Evolutionary conservation across 1,139 yeast genomes (phyloP).

Genomic region (Insectozyma bohioensis): DNA sequence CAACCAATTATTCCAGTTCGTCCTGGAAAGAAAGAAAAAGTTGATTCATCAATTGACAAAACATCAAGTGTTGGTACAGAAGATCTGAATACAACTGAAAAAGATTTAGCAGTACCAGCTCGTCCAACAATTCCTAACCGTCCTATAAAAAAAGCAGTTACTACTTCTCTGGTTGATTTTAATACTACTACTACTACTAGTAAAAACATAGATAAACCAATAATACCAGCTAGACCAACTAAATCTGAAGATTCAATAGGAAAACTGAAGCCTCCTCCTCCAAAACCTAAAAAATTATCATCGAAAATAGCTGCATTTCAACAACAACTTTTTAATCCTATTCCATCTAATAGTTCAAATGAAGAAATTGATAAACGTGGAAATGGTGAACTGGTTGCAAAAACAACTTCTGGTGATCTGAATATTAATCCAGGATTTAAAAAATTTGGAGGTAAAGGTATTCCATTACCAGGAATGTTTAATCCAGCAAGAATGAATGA

Average conservation of each 20-base stretch:
- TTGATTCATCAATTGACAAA: constrained; percentile 9
- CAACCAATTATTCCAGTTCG: constrained; percentile 13
- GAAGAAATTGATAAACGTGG: background rate
- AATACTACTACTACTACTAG: background rate
- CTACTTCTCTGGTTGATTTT: no score
- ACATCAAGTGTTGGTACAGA: constrained; percentile 8
- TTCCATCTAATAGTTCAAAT: background rate
- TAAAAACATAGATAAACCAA: constrained; percentile 4
- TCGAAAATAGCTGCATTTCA: constrained; percentile 80
- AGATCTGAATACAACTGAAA: background rate
- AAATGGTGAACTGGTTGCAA: no score
- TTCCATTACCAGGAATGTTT: constrained; percentile 68
- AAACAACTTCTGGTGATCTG: no score
- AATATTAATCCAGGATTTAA: no score
- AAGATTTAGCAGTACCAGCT: constrained; percentile 11
- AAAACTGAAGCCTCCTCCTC: constrained; percentile 52
- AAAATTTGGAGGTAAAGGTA: constrained; percentile 51
- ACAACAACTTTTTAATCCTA: constrained; percentile 30
- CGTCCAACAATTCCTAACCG: constrained; percentile 60
- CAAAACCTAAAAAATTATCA: constrained; percentile 72
- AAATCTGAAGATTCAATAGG: constrained; percentile 2
- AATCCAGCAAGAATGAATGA: constrained; percentile 20
- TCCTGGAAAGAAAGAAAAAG: constrained; percentile 9
- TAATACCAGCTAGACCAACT: constrained; percentile 14
- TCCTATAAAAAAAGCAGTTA: constrained; percentile 1